Evolutionary conservation across 2,329 filamentous ascomycete genomes (phyloP), one percentile per base, ranked within the genome.

Genomic region (Colletotrichum sp.): DNA sequence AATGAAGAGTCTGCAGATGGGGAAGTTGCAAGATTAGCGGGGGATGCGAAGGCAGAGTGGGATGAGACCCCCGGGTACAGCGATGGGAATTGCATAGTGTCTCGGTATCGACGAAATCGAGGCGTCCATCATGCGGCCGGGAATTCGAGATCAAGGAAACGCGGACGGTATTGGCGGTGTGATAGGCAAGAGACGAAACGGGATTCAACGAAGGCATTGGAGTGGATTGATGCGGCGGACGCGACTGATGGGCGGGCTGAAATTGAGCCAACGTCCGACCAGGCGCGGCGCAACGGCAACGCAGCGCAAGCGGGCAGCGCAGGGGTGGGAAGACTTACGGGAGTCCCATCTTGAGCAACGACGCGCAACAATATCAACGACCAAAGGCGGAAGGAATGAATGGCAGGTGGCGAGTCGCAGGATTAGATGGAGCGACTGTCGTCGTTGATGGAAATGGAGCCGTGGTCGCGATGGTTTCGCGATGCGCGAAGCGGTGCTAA

Each of bases 1-100:
- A 69, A 88, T 80, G 77, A 88, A 89, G 36, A 89, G 81, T 77
- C 88, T 89, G 76, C 30, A 56, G 16, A 30, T 55, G 25, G n/a
- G 13, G 48, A 32, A n/a, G 16, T 55, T 68, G 39, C 48, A 65
- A 74, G 13, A 36, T 76, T 76, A 76, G 74, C 64, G 48, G 39
- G 43, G 43, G 58, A 71, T 71, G 62, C 56, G 64, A 56, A 30
- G 62, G 55, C 28, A 71, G 12, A 32, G 55, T 58, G 61, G 55
- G 27, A 66, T 28, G 68, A 43, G 18, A 68, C 60, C 56, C 67
- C 43, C 70, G 71, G 76, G 28, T 74, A 71, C 25, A 34, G 71
- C 70, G 73, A 61, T 61, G 73, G 70, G 69, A 77, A 71, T 73
- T 75, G 71, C 60, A 27, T 34, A 22, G 64, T 22, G 58, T 43